Percentiles rank a stretch among this genome's conserved stretches.
phyloP scores from a whole-genome alignment of 176 grass and related monocot species.

The Aegilops longissima region DNA sequence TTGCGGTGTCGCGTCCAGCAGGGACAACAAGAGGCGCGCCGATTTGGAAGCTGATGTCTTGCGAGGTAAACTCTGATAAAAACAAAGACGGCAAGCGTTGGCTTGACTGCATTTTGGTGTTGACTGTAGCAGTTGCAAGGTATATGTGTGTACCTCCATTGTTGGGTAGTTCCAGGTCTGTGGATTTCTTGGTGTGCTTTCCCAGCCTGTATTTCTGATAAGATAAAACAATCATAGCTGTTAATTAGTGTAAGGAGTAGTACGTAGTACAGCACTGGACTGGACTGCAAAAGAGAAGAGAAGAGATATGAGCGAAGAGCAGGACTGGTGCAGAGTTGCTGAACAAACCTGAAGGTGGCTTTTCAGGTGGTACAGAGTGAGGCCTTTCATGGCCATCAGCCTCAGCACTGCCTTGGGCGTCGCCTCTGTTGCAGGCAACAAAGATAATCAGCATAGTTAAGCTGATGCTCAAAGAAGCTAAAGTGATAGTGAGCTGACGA shows the following conservation, averaged over 20 bases:
- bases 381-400: constrained; percentile 83
- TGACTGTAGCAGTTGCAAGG: neutral
- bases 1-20: constrained; percentile 28
- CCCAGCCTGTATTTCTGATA: constrained; percentile 81
- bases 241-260: neutral
- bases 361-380: constrained; percentile 87
- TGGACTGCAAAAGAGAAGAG: neutral
- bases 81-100: neutral
- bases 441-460: neutral
- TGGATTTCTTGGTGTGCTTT: constrained; percentile 44
- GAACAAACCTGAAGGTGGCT: constrained; percentile 88
- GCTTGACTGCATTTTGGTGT: neutral
- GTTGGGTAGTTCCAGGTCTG: constrained; percentile 29
- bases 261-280: neutral
- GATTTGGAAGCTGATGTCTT: constrained; percentile 21
- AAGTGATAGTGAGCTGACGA: too few species aligned
- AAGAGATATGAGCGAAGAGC: neutral
- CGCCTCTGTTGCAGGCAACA: constrained; percentile 51
- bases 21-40: neutral
- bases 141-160: constrained; percentile 18
- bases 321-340: neutral
- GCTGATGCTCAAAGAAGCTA: neutral
- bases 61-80: neutral
- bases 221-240: neutral
- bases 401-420: constrained; percentile 87